A percentile compares a stretch with the other conserved stretches of the same genome.
Conservation (phyloP, 441 rosid genomes). For the Pelargonium australe region DNA sequence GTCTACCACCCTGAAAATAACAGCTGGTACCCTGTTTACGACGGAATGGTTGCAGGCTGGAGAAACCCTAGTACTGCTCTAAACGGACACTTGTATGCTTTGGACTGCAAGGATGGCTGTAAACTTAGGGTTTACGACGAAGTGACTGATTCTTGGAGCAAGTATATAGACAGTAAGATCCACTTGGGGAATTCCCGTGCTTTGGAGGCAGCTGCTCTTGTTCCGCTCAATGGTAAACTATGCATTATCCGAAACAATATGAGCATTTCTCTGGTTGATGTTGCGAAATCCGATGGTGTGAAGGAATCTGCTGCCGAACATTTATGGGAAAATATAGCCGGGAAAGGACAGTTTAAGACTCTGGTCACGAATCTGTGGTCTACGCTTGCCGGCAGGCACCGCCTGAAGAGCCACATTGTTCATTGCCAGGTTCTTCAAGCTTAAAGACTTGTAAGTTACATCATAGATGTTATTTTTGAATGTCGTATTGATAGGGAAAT, state of each 20-base stretch:
- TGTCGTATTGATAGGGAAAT: background rate
- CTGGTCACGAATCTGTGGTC: slow-evolving; percentile 45
- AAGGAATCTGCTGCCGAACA: slow-evolving; percentile 39
- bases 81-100: slow-evolving; percentile 41
- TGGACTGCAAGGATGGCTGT: slow-evolving; percentile 53
- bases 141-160: slow-evolving; percentile 42
- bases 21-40: slow-evolving; percentile 39
- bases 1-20: slow-evolving; percentile 42
- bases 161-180: slow-evolving; percentile 41
- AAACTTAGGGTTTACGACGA: slow-evolving; percentile 44
- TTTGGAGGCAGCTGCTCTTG: slow-evolving; percentile 45
- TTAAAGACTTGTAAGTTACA: slow-evolving; percentile 21
- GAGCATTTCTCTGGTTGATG: slow-evolving; percentile 46
- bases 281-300: slow-evolving; percentile 29
- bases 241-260: slow-evolving; percentile 45
- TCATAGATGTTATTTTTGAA: background rate
- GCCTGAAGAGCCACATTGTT: slow-evolving; percentile 45
- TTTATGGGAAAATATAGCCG: slow-evolving; percentile 47
- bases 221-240: slow-evolving; percentile 44
- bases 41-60: slow-evolving; percentile 55
- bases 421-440: slow-evolving; percentile 54
- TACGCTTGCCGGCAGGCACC: slow-evolving; percentile 40
- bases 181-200: slow-evolving; percentile 48
- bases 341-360: slow-evolving; percentile 44
- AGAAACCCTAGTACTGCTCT: slow-evolving; percentile 42